A percentile compares a stretch with the other conserved stretches of the same genome.
Evolutionary conservation across 164 flowering plant genomes (phyloP).

Genomic region (Hamamelis virginiana): DNA sequence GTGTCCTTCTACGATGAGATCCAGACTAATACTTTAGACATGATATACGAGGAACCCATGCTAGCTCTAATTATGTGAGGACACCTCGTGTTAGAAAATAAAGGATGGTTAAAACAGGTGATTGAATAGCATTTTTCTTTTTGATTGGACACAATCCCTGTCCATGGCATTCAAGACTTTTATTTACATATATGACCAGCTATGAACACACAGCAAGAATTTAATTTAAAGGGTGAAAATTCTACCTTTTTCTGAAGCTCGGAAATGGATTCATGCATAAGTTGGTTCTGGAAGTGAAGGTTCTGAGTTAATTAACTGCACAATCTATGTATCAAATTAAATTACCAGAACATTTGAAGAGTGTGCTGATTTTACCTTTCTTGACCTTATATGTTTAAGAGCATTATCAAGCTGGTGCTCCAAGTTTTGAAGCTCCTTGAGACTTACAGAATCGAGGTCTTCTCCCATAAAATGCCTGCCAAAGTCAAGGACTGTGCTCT

Average conservation of each 20-base stretch:
- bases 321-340: too few relatives aligned
- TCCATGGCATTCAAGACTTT: background rate
- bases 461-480: constrained; percentile 60
- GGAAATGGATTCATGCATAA: constrained; percentile 56
- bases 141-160: too few relatives aligned
- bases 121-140: too few relatives aligned
- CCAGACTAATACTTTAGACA: too few relatives aligned
- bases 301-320: background rate
- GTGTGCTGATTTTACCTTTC: constrained; percentile 34
- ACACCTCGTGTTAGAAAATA: too few relatives aligned
- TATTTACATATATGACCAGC: background rate
- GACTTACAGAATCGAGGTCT: constrained; percentile 41
- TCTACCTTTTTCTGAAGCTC: constrained; percentile 59
- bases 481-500: too few relatives aligned
- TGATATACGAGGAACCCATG: too few relatives aligned
- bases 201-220: background rate
- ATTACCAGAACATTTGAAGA: background rate
- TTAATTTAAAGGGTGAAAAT: background rate
- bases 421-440: constrained; percentile 59
- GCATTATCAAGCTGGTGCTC: constrained; percentile 59
- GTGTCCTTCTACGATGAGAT: too few relatives aligned
- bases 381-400: constrained; percentile 46
- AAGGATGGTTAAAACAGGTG: too few relatives aligned
- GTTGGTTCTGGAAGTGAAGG: constrained; percentile 44
- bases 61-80: too few relatives aligned